phyloP scores from a whole-genome alignment of 805 yeast species.

The Kodamaea kaohsiungensis region DNA sequence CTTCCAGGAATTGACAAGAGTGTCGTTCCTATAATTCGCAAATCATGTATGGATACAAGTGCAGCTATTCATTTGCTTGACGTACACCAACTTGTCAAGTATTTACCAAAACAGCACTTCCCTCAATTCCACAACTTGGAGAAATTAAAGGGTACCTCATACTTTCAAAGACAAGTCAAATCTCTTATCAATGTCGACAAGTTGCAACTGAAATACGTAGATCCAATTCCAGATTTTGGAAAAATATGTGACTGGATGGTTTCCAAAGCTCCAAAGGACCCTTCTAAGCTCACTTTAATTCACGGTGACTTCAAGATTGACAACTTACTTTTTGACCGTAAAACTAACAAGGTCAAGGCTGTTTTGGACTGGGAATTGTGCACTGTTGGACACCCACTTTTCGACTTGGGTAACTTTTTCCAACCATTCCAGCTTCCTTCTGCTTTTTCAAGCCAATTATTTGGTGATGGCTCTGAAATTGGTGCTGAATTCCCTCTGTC shows the following conservation, averaged over 20 bases:
- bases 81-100: constrained; percentile 38
- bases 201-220: constrained; percentile 40
- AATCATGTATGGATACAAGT: constrained; percentile 48
- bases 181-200: constrained; percentile 46
- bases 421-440: constrained; percentile 51
- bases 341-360: constrained; percentile 49
- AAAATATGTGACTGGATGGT: constrained; percentile 44
- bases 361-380: constrained; percentile 68
- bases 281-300: constrained; percentile 45
- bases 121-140: constrained; percentile 38
- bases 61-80: constrained; percentile 52
- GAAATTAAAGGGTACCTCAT: constrained; percentile 26
- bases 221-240: constrained; percentile 49
- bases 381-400: constrained; percentile 64
- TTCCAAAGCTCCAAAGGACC: constrained; percentile 48
- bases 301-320: constrained; percentile 70
- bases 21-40: constrained; percentile 41
- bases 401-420: constrained; percentile 58
- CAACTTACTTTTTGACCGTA: constrained; percentile 61
- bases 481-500: constrained; percentile 35
- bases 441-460: constrained; percentile 10
- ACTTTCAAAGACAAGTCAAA: constrained; percentile 55
- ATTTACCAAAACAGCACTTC: constrained; percentile 48
- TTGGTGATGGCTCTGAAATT: constrained; percentile 19
- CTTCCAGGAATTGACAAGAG: constrained; percentile 35